phyloP scores from a whole-genome alignment of 2,329 filamentous ascomycete genomes.

The Fusarium azukiicola region DNA sequence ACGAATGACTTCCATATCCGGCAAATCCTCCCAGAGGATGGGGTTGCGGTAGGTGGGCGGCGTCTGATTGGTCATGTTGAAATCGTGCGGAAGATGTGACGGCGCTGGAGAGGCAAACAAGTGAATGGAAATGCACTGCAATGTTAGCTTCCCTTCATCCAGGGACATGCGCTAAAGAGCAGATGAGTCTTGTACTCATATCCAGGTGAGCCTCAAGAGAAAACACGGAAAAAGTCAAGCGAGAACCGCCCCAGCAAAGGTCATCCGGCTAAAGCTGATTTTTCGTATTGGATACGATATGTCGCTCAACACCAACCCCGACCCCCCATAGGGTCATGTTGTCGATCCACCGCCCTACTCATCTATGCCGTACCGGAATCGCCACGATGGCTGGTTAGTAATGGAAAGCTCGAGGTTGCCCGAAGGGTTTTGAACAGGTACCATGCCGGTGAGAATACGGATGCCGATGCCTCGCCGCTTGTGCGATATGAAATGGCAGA shows the following conservation, averaged over 20 bases:
- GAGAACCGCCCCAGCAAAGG: not conserved
- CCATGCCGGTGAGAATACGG: conserved; percentile 22
- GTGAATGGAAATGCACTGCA: no score
- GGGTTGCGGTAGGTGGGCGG: conserved; percentile 63
- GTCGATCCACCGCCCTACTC: not conserved
- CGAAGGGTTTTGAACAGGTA: conserved; percentile 22
- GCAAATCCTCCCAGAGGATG: conserved; percentile 75
- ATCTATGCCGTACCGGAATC: conserved; percentile 27
- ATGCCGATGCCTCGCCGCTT: not conserved
- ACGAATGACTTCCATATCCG: conserved; percentile 75
- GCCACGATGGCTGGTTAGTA: conserved; percentile 30
- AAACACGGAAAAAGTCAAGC: no score
- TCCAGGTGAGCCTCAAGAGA: no score
- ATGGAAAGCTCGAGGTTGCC: conserved; percentile 13
- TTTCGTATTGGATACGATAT: conserved; percentile 9
- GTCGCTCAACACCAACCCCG: conserved; percentile 3
- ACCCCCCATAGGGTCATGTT: not conserved
- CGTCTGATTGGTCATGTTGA: not conserved
- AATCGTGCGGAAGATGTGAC: not conserved
- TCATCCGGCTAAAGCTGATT: not conserved
- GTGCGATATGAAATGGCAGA: conserved; percentile 30
- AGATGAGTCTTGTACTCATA: no score
- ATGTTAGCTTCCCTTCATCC: no score
- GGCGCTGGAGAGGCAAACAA: not conserved
- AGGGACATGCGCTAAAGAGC: no score